phyloP scores from a whole-genome alignment of 1,139 yeast species.

The Kodamaea derodonti region DNA sequence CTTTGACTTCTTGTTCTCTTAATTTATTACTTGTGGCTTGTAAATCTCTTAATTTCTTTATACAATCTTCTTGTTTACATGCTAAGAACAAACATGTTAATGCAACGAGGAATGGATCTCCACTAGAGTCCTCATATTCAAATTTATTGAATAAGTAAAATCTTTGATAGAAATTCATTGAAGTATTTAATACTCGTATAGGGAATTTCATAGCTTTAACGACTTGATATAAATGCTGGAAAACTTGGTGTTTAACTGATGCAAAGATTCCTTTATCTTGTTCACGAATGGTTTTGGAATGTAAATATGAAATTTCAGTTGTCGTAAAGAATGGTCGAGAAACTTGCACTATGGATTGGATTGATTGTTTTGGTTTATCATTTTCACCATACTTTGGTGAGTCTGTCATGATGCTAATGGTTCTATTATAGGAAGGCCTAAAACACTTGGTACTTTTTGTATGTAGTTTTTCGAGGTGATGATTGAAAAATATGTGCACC shows the following conservation, averaged over 20 bases:
- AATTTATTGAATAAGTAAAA: constrained; percentile 63
- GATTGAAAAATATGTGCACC: no score
- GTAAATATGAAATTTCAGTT: constrained; percentile 52
- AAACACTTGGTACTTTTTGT: no score
- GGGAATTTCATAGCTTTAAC: constrained; percentile 60
- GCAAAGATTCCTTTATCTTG: constrained; percentile 43
- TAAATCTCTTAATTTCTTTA: constrained; percentile 69
- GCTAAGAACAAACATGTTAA: constrained; percentile 76
- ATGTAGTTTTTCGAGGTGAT: no score
- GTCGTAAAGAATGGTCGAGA: constrained; percentile 64
- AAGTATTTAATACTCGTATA: constrained; percentile 57
- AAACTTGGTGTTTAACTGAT: constrained; percentile 51
- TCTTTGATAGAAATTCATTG: constrained; percentile 71
- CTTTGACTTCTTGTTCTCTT: constrained; percentile 24
- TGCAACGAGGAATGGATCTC: constrained; percentile 54
- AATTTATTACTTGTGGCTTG: constrained; percentile 42
- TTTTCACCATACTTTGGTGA: neutral
- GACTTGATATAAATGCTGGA: constrained; percentile 52
- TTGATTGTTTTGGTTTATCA: constrained; percentile 1
- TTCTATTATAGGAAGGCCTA: no score
- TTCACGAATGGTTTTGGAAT: constrained; percentile 51
- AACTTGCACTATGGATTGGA: constrained; percentile 32
- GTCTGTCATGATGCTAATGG: neutral
- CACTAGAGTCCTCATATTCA: constrained; percentile 32
- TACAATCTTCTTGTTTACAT: constrained; percentile 82